Conservation (phyloP, 2,329 filamentous ascomycete species). For the Arthrobotrys sphaeroides region DNA sequence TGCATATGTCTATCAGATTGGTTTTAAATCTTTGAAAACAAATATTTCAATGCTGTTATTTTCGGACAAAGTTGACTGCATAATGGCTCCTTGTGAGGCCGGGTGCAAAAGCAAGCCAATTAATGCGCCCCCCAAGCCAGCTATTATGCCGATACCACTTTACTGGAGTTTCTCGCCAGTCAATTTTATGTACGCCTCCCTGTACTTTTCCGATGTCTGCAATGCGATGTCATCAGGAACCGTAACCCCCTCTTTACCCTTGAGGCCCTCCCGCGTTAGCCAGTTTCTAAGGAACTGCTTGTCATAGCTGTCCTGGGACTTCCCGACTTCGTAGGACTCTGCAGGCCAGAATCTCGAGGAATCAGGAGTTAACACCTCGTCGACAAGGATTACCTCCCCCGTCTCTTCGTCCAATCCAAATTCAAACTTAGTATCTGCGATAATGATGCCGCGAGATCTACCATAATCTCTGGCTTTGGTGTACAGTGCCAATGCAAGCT, state of each 20-base stretch:
- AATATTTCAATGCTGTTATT: slow-evolving; percentile 12
- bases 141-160: slow-evolving; percentile 6
- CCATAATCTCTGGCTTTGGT: slow-evolving; percentile 71
- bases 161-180: slow-evolving; percentile 64
- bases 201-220: slow-evolving; percentile 77
- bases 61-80: neutral
- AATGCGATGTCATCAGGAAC: slow-evolving; percentile 77
- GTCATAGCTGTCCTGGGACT: slow-evolving; percentile 83
- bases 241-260: slow-evolving; percentile 76
- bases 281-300: slow-evolving; percentile 88
- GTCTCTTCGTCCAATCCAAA: slow-evolving; percentile 75
- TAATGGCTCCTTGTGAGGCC: slow-evolving; percentile 18
- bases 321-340: slow-evolving; percentile 75
- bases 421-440: slow-evolving; percentile 81
- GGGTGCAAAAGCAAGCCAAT: slow-evolving; percentile 28
- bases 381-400: slow-evolving; percentile 76
- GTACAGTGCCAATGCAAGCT: slow-evolving; percentile 73
- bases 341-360: slow-evolving; percentile 87
- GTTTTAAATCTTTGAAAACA: slow-evolving; percentile 40
- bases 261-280: slow-evolving; percentile 76
- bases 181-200: slow-evolving; percentile 76
- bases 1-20: slow-evolving; percentile 50
- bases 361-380: slow-evolving; percentile 87
- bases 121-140: neutral
- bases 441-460: slow-evolving; percentile 74